Evolutionary conservation across 352 stramenopile species (phyloP), one percentile per base, ranked within the genome.

Genomic region (Phytophthora cactorum): DNA sequence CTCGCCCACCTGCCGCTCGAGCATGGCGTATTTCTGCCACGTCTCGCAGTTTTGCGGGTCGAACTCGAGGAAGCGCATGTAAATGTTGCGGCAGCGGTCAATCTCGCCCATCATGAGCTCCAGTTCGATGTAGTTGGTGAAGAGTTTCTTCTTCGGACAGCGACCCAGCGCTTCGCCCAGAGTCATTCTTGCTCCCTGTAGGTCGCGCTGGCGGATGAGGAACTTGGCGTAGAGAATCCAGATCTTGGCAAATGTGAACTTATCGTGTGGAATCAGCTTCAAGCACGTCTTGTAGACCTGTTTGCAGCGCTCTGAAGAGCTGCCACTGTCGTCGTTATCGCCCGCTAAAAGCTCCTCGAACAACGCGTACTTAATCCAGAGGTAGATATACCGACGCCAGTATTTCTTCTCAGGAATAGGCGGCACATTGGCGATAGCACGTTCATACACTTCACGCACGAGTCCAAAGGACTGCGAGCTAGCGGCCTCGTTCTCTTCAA

Each of bases 321-420:
- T 75, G 12, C 70, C 74, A 45, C 49, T 73, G 36, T 78, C 74
- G 59, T 73, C 74, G 25, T 85, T 81, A 46, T 93, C 85, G 0
- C 89, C 76, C 0, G 87, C 90, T 22, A 96, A 75, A 10, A 99
- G 75, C 81, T 99, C 97, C 78, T 99, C 97, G 59, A 98, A 99
- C 3, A 99, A 71, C 6, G 97, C 97, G 73, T 99, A 99, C 70
- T 99, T 99, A 70, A 99, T 99, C 97, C 97, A 99, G 22, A 99
- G 75, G 72, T 99, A 99, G 61, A 99, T 98, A 75, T 99, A 99
- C 11, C 98, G 77, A 53, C 92, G 94, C 98, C 98, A 99, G 81
- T 98, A 98, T 50, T 95, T 86, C 76, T 99, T 99, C 41, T 99
- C 91, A 5, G 83, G 63, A n/a, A 95, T 79, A 4, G 97, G 97